phyloP scores from a whole-genome alignment of 108 stramenopile species.

The Pseudonitzschia multiseries region DNA sequence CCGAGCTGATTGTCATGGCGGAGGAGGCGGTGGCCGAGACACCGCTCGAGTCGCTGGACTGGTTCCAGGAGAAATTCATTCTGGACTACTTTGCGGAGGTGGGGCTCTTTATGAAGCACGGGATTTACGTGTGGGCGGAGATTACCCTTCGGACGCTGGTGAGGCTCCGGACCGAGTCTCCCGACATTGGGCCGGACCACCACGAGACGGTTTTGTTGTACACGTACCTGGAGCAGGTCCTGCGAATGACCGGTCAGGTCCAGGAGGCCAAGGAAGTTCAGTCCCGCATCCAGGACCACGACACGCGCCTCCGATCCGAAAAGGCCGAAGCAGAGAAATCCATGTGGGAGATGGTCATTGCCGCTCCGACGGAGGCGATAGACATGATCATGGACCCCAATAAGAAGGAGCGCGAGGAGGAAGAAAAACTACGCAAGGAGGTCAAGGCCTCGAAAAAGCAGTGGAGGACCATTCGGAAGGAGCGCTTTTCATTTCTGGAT shows the following conservation, averaged over 20 bases:
- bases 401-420: constrained; percentile 84
- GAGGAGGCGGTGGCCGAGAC: constrained; percentile 88
- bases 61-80: constrained; percentile 89
- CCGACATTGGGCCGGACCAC: constrained; percentile 85
- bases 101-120: constrained; percentile 81
- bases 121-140: constrained; percentile 77
- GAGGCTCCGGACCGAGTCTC: constrained; percentile 68
- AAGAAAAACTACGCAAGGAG: constrained; percentile 75
- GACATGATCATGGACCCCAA: constrained; percentile 85
- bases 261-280: constrained; percentile 69
- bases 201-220: constrained; percentile 75
- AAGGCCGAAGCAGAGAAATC: constrained; percentile 67
- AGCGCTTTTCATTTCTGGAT: constrained; percentile 87
- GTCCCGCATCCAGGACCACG: constrained; percentile 11
- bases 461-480: constrained; percentile 79
- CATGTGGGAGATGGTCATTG: constrained; percentile 64
- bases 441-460: constrained; percentile 75
- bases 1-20: constrained; percentile 88
- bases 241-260: constrained; percentile 60
- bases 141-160: constrained; percentile 72
- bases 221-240: constrained; percentile 63
- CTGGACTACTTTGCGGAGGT: constrained; percentile 89
- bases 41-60: constrained; percentile 82
- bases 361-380: constrained; percentile 64
- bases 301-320: constrained; percentile 41